Percentiles rank a stretch among this genome's conserved stretches.
Evolutionary conservation across 73 alveolate genomes (phyloP).

Genomic region (Symbiodinium natans): DNA sequence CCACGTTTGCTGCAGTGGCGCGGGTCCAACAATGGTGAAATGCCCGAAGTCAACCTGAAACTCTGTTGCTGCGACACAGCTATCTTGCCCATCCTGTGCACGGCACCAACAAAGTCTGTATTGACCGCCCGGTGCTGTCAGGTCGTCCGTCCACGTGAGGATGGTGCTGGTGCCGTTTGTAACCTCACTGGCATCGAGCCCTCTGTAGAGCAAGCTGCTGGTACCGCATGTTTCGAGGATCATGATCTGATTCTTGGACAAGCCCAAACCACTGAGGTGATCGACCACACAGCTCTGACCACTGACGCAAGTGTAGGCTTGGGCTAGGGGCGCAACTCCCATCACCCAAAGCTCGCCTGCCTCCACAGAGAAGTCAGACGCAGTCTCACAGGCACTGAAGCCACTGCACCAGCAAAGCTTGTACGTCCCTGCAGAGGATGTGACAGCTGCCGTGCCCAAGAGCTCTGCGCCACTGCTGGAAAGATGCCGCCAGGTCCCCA

Average conservation of each 20-base stretch:
- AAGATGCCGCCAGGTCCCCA: background rate
- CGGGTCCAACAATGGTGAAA: background rate
- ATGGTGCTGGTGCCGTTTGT: background rate
- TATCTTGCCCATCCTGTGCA: background rate
- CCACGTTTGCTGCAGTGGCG: background rate
- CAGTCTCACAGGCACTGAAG: background rate
- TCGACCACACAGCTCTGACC: background rate
- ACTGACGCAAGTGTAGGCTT: slow-evolving; percentile 16
- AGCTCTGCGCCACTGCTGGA: background rate
- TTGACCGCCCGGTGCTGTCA: slow-evolving; percentile 1
- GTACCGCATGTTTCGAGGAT: slow-evolving; percentile 40
- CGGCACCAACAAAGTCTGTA: slow-evolving; percentile 23
- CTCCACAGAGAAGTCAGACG: slow-evolving; percentile 2
- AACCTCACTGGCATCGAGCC: background rate
- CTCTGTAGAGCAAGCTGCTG: background rate
- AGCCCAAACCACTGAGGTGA: background rate
- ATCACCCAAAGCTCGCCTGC: slow-evolving; percentile 15
- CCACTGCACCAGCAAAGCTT: slow-evolving; percentile 40
- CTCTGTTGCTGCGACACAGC: background rate
- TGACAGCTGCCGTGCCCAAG: background rate
- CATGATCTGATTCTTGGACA: background rate
- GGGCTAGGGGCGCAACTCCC: background rate
- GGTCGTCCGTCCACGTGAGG: background rate
- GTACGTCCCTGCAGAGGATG: slow-evolving; percentile 24
- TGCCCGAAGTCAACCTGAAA: background rate